phyloP scores from a whole-genome alignment of 176 grass and related monocot species.

The Stipa capillata region DNA sequence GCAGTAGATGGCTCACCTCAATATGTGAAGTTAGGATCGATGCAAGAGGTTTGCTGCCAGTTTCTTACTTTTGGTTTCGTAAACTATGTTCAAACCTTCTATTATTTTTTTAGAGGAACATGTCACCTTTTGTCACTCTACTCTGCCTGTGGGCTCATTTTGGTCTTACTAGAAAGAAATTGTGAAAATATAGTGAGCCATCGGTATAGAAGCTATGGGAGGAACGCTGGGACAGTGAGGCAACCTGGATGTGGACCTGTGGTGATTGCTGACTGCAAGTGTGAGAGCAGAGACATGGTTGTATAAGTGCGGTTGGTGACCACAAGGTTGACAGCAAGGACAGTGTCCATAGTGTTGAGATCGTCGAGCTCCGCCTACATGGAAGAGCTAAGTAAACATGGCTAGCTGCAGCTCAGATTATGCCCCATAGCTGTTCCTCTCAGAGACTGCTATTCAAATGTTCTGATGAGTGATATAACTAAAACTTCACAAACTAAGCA shows the following conservation, averaged over 20 bases:
- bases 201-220: not conserved
- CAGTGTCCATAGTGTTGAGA: not conserved
- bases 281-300: not conserved
- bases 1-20: conserved; percentile 64
- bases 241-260: not conserved
- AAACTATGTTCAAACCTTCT: conserved; percentile 12
- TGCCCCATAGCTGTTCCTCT: not conserved
- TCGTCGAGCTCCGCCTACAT: not conserved
- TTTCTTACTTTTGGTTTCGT: conserved; percentile 8
- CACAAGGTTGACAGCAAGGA: too few relatives aligned
- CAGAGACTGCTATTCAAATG: not conserved
- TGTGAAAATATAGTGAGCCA: not conserved
- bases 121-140: not conserved
- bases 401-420: not conserved
- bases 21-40: conserved; percentile 86
- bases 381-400: not conserved
- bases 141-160: not conserved
- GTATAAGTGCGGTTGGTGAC: too few relatives aligned
- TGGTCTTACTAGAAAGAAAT: not conserved
- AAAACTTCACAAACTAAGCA: not conserved
- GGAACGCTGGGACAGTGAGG: not conserved
- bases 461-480: not conserved
- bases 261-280: not conserved
- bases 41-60: conserved; percentile 72
- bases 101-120: not conserved